Evolutionary conservation across 1,139 yeast genomes (phyloP).

Genomic region (Yamadazyma songkhlaensis): DNA sequence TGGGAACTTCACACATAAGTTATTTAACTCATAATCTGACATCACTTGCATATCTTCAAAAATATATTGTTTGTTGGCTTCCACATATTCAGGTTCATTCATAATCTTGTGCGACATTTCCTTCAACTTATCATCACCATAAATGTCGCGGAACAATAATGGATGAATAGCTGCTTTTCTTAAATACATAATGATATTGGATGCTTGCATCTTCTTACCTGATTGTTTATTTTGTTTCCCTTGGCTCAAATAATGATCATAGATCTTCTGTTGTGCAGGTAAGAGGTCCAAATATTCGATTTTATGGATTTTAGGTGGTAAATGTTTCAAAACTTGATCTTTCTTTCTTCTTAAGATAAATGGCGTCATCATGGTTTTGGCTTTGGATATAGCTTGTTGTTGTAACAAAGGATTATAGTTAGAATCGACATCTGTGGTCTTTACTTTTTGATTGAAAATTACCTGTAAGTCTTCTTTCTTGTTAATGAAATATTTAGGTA

Average conservation of each 20-base stretch:
- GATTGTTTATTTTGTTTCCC: constrained; percentile 44
- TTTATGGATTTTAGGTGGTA: constrained; percentile 72
- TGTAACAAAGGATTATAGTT: constrained; percentile 79
- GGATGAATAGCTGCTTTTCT: constrained; percentile 80
- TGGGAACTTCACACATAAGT: constrained; percentile 71
- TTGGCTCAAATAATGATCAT: constrained; percentile 52
- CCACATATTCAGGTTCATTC: constrained; percentile 73
- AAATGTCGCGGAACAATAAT: constrained; percentile 60
- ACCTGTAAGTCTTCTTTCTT: constrained; percentile 80
- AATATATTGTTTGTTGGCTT: constrained; percentile 73
- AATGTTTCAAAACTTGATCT: constrained; percentile 83
- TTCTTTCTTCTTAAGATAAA: constrained; percentile 90
- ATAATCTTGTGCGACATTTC: constrained; percentile 76
- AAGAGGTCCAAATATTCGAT: constrained; percentile 66
- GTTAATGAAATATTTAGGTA: constrained; percentile 78
- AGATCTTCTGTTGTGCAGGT: constrained; percentile 56
- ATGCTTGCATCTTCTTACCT: constrained; percentile 35
- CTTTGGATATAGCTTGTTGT: constrained; percentile 86
- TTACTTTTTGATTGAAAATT: constrained; percentile 80
- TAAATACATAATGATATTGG: constrained; percentile 64
- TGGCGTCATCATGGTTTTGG: constrained; percentile 98
- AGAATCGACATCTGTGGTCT: constrained; percentile 47
- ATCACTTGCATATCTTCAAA: constrained; percentile 95
- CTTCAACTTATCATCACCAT: constrained; percentile 50
- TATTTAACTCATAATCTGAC: constrained; percentile 86